A percentile compares a stretch with the other conserved stretches of the same genome.
These are phyloP conservation scores for Arxiozyma telluris DNA, from an alignment of 1,139 yeast species.

Conservation along the genomic window DNA sequence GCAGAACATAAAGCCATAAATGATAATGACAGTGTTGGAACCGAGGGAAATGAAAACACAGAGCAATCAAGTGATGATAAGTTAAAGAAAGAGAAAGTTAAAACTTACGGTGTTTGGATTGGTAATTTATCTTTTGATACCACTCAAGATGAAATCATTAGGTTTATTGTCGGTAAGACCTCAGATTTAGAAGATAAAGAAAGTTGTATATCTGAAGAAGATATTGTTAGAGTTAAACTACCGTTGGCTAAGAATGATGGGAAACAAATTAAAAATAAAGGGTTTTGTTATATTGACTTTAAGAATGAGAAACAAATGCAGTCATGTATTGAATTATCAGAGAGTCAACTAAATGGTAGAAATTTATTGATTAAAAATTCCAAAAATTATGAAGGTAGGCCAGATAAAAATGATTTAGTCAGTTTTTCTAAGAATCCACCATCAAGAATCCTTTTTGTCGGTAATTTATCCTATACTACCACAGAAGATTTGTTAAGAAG, in stretches of 20 bases:
- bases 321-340: constrained; percentile 62
- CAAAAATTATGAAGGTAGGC: constrained; percentile 80
- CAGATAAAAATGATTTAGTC: constrained; percentile 45
- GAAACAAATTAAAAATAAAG: constrained; percentile 50
- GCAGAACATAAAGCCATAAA: constrained; percentile 23
- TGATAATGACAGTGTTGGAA: constrained; percentile 14
- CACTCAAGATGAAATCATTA: constrained; percentile 58
- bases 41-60: constrained; percentile 5
- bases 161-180: constrained; percentile 58
- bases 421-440: constrained; percentile 69
- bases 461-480: constrained; percentile 90
- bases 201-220: constrained; percentile 34
- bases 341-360: constrained; percentile 68
- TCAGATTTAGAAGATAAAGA: constrained; percentile 34
- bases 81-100: constrained; percentile 36
- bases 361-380: constrained; percentile 78
- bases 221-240: constrained; percentile 54
- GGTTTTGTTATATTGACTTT: constrained; percentile 89
- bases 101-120: constrained; percentile 72
- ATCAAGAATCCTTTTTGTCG: constrained; percentile 80
- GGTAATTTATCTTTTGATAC: constrained; percentile 89
- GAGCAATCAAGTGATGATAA: constrained; percentile 10
- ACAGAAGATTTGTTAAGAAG: constrained; percentile 67
- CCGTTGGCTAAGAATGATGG: constrained; percentile 49
- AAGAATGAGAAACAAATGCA: constrained; percentile 51